Evolutionary conservation across 1,284 basidiomycete species (phyloP), one percentile per base, ranked within the genome.

Genomic region (Apiotrichum veenhuisii): DNA sequence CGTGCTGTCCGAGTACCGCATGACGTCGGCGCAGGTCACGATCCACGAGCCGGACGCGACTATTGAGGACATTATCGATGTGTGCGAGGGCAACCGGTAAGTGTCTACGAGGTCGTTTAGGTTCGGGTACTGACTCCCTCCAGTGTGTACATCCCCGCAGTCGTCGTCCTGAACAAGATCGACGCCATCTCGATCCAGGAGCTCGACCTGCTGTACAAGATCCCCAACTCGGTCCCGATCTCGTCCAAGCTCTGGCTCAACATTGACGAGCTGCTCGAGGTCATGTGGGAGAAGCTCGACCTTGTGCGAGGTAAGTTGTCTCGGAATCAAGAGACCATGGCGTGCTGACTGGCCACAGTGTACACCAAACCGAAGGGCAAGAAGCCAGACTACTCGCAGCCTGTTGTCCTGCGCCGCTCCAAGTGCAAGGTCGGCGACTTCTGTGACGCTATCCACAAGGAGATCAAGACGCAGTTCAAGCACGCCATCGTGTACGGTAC

Each of bases 101-200:
- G 80, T 58, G 7, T 12, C 7, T 40, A 41, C n/a, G 2, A 2
- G 25, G 38, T 3, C 20, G 30, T 3, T 26, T 12, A 44, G 27
- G 4, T 14, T 9, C 30, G 4, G 23, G 46, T 30, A 8, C 53
- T 40, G 26, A 61, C 36, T 5, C 67, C 12, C 12, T 30, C 65
- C 67, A 91, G 94, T 68, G 91, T 98, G 23, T 98, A 98, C 73
- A 90, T 97, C 50, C 93, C 93, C 12, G 88, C 86, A 18, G 80
- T 96, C 61, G 94, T 91, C 74, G 91, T 92, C 63, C 64, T 78
- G 51, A 79, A 78, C 75, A 80, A 97, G 87, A 98, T 98, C 71
- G 95, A 98, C 74, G 92, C 89, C 20, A 95, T 98, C 71, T 95
- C 91, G 58, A 98, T 98, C 74, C 93, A 99, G 78, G 96, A 99